A percentile compares a stretch with the other conserved stretches of the same genome.
Evolutionary conservation across 352 stramenopile species (phyloP).

Genomic region (Globisporangium barbulae): DNA sequence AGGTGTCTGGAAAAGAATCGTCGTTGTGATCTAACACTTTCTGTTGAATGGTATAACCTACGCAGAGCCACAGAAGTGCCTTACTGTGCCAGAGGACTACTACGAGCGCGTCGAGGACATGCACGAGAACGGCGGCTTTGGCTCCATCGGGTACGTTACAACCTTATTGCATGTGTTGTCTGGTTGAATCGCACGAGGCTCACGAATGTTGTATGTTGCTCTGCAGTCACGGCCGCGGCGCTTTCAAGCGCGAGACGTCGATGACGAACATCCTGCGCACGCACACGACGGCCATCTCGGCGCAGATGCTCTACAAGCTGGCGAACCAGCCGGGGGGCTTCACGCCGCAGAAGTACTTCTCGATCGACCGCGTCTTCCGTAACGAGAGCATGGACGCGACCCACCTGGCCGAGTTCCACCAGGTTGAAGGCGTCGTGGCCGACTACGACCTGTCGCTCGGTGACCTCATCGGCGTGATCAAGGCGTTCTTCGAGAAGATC

Average conservation of each 20-base stretch:
- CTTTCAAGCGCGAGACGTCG: conserved; percentile 94
- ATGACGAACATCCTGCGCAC: conserved; percentile 99
- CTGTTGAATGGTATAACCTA: not conserved
- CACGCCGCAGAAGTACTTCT: conserved; percentile 98
- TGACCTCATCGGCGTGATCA: conserved; percentile 99
- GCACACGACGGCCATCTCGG: conserved; percentile 99
- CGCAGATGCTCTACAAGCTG: conserved; percentile 99
- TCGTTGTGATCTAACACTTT: not conserved
- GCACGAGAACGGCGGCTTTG: conserved; percentile 96
- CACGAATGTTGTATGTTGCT: not conserved
- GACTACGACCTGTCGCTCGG: conserved; percentile 98
- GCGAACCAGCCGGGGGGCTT: conserved; percentile 95
- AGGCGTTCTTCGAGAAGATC: conserved; percentile 99
- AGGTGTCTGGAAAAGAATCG: not conserved
- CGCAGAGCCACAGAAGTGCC: conserved; percentile 63
- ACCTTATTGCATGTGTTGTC: not conserved
- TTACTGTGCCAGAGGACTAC: conserved; percentile 97
- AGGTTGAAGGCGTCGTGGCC: conserved; percentile 98
- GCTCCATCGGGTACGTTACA: conserved; percentile 95
- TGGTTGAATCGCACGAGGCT: not conserved
- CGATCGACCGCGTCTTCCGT: conserved; percentile 99
- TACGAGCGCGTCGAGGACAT: conserved; percentile 98
- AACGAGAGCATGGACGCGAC: conserved; percentile 99
- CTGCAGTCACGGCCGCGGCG: conserved; percentile 64
- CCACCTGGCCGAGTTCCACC: conserved; percentile 99